phyloP scores from a whole-genome alignment of 352 stramenopile genomes.

The Pythium volutum region DNA sequence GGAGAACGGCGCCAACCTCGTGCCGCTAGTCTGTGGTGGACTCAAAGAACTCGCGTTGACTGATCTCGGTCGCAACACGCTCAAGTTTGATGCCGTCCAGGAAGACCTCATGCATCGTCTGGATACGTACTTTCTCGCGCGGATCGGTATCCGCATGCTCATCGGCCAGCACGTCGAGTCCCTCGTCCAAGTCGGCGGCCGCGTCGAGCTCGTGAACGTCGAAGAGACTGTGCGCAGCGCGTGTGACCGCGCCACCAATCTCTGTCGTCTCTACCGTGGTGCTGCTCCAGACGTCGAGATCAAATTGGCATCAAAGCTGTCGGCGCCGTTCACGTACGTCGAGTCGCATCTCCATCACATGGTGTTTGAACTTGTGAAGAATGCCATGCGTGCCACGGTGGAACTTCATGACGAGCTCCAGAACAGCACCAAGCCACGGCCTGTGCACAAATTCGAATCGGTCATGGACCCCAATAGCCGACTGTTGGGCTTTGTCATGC shows the following conservation, averaged over 20 bases:
- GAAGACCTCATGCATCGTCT: conserved; percentile 82
- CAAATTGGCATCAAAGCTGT: conserved; percentile 38
- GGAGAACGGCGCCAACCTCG: conserved; percentile 56
- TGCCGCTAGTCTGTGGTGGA: conserved; percentile 76
- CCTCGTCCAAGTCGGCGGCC: conserved; percentile 50
- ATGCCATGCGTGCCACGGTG: conserved; percentile 97
- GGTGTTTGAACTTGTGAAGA: conserved; percentile 98
- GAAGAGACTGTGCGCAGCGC: conserved; percentile 62
- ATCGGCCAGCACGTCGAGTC: conserved; percentile 92
- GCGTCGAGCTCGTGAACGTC: conserved; percentile 70
- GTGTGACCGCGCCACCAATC: conserved; percentile 42
- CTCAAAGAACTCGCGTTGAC: conserved; percentile 65
- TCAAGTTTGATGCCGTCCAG: conserved; percentile 60
- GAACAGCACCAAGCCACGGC: conserved; percentile 31
- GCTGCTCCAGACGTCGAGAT: conserved; percentile 59
- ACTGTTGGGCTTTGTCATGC: conserved; percentile 71
- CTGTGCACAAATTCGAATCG: conserved; percentile 50
- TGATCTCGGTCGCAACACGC: conserved; percentile 53
- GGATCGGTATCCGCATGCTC: conserved; percentile 99
- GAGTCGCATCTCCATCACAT: conserved; percentile 84
- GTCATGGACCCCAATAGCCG: conserved; percentile 69
- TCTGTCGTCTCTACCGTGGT: conserved; percentile 61
- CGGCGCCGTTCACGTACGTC: conserved; percentile 78
- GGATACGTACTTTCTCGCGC: conserved; percentile 97
- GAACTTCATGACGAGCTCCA: conserved; percentile 89